Conservation (phyloP, 2,329 filamentous ascomycete genomes). For the Sporothrix euskadiensis region DNA sequence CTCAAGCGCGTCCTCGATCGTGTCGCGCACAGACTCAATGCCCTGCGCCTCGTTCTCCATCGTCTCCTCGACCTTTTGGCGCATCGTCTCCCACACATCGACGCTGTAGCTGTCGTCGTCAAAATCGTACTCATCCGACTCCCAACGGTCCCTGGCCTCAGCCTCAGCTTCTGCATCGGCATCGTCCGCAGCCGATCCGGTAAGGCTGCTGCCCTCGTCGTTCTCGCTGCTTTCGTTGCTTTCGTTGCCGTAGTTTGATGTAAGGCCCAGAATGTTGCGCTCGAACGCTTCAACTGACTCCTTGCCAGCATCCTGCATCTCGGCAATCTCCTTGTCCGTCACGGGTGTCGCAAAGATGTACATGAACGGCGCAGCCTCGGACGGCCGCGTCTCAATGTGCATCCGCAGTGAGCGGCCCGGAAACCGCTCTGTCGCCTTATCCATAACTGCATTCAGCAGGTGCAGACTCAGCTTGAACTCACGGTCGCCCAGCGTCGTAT, state of each 20-base stretch:
- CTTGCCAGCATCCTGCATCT: conserved; percentile 69
- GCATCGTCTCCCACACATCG: conserved; percentile 56
- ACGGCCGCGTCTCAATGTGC: conserved; percentile 74
- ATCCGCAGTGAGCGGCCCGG: conserved; percentile 75
- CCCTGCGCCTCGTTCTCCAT: conserved; percentile 60
- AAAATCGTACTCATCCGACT: conserved; percentile 33
- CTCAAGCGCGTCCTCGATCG: conserved; percentile 56
- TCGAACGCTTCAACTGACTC: conserved; percentile 70
- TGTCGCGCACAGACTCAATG: conserved; percentile 53
- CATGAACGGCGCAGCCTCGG: conserved; percentile 62
- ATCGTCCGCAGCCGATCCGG: conserved; percentile 35
- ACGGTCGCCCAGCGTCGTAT: conserved; percentile 68
- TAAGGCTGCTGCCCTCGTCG: conserved; percentile 28
- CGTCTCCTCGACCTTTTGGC: conserved; percentile 55
- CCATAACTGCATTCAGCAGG: conserved; percentile 75
- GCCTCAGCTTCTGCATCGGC: conserved; percentile 34
- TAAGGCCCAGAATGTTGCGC: conserved; percentile 57
- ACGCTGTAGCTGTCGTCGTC: conserved; percentile 35
- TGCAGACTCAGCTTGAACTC: conserved; percentile 83
- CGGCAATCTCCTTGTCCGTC: conserved; percentile 66
- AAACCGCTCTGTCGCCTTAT: conserved; percentile 72
- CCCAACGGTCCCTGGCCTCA: conserved; percentile 33
- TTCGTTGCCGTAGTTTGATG: conserved; percentile 22
- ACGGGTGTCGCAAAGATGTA: conserved; percentile 91
- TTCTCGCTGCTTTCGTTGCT: conserved; percentile 31